These are phyloP conservation scores for Rhizopus delemar DNA, from an alignment of 371 early-diverging fungal species.

Conservation along the genomic window DNA sequence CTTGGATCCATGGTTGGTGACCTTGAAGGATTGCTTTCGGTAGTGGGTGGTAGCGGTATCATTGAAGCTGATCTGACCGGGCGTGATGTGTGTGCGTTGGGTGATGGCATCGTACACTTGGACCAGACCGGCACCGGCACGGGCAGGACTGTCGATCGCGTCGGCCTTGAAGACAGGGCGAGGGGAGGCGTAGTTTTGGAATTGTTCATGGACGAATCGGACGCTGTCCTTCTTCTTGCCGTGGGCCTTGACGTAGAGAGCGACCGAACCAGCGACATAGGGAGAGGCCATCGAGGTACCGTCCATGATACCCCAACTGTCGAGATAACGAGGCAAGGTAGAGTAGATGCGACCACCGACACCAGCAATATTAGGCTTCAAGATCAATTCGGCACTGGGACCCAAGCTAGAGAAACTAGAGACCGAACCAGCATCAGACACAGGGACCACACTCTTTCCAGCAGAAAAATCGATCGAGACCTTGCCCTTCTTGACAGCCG, in stretches of 20 bases:
- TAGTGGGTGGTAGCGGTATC: constrained; percentile 51
- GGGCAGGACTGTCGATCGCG: constrained; percentile 32
- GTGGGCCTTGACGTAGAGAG: constrained; percentile 53
- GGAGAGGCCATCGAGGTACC: constrained; percentile 72
- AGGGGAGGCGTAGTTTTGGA: constrained; percentile 55
- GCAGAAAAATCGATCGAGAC: constrained; percentile 18
- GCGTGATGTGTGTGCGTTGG: constrained; percentile 52
- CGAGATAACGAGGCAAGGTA: constrained; percentile 49
- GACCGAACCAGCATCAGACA: constrained; percentile 36
- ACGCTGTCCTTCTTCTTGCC: constrained; percentile 28
- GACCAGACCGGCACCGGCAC: constrained; percentile 77
- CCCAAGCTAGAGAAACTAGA: constrained; percentile 49
- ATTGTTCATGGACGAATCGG: constrained; percentile 28
- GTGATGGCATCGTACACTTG: constrained; percentile 63
- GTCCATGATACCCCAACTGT: constrained; percentile 55
- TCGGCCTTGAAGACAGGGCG: constrained; percentile 6
- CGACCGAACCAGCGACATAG: constrained; percentile 69
- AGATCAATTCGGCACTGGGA: constrained; percentile 31
- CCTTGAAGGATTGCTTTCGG: constrained; percentile 43
- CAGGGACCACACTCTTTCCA: constrained; percentile 12
- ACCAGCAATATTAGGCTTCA: constrained; percentile 63
- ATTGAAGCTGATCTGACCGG: constrained; percentile 70
- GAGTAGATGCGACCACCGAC: constrained; percentile 72
- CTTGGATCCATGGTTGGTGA: constrained; percentile 59
- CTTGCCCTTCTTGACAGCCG: constrained; percentile 20